Base-by-base conservation (phyloP, 2,329 filamentous ascomycete genomes). In the Samsoniella hepiali region DNA sequence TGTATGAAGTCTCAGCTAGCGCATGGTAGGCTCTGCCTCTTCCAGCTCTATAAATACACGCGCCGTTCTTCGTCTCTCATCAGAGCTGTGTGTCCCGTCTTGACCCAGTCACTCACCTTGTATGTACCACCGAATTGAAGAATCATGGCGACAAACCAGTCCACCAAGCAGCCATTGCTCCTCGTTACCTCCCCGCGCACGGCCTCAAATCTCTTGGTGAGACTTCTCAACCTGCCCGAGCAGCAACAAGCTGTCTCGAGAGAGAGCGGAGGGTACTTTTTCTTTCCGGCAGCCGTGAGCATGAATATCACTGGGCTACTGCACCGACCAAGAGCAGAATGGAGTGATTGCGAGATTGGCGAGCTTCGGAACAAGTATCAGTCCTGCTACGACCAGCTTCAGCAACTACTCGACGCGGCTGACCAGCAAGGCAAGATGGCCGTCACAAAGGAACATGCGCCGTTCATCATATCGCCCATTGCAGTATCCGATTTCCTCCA, bases 171-270 rank as follows among this genome's bases (percentile, higher is more conserved):
- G 32, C 56, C 56, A 10, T 15, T 58, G 32, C 56, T 58, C 2
- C 57, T 59, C 22, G 42, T 59, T 9, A 59, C 45, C 31, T 34
- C 51, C 15, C 45, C 57, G 17, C 44, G 57, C 13, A 40, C 57
- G 15, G 45, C 57, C 45, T 59, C 57, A 1, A 59, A 59, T 32
- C 45, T 59, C 34, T 27, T 59, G 34, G 29, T 42, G 3, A 50
- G 15, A 27, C 32, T 59, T 1, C 34, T 59, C 22, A 42, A 22
- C n/a, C 34, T 51, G 27, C 45, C 44, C 22, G 47, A 42, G 15
- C 57, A 59, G 45, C 32, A 47, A 17, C 13, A 51, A 9, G 45
- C 11, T 11, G 27, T 50, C 45, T 42, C 27, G 7, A 7, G 13
- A 36, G 57, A 59, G 13, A 29, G 45, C 9, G 57, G 45, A 13